Evolutionary conservation across 2,329 filamentous ascomycete genomes (phyloP).

Genomic region (Colletotrichum eleusines): DNA sequence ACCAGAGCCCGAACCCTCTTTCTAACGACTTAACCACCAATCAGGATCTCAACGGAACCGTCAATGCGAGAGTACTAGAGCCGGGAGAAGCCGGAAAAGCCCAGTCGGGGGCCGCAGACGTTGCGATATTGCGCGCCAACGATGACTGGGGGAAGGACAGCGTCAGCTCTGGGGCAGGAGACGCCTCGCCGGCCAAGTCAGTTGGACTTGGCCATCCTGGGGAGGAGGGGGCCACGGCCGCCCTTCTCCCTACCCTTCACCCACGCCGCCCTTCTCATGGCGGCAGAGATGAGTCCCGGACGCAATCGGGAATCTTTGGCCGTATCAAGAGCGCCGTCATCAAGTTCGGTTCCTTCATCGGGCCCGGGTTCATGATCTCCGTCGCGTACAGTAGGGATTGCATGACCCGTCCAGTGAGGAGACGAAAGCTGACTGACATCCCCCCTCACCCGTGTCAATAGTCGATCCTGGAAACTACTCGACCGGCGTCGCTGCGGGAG

Average conservation of each 20-base stretch:
- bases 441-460: constrained; percentile 40
- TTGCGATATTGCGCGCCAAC: not conserved
- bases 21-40: constrained; percentile 62
- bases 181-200: constrained; percentile 27
- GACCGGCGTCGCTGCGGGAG: constrained; percentile 76
- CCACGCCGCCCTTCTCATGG: not conserved
- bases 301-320: not conserved
- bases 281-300: not conserved
- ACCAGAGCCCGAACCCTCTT: constrained; percentile 61
- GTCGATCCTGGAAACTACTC: constrained; percentile 76
- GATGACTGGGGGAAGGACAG: constrained; percentile 2
- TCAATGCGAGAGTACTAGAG: constrained; percentile 47
- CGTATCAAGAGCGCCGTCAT: constrained; percentile 49
- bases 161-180: not conserved
- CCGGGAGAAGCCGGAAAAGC: constrained; percentile 6
- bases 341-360: constrained; percentile 70
- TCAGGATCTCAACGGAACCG: constrained; percentile 59
- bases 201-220: constrained; percentile 32
- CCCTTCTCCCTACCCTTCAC: constrained; percentile 35
- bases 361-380: constrained; percentile 75
- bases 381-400: constrained; percentile 65
- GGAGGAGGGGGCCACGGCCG: constrained; percentile 34
- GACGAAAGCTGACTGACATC: not conserved
- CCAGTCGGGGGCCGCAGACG: constrained; percentile 5
- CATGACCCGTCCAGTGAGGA: not conserved